A percentile compares a stretch with the other conserved stretches of the same genome.
phyloP scores from a whole-genome alignment of 129 eudicot species.

The Chrysanthemum seticuspe region DNA sequence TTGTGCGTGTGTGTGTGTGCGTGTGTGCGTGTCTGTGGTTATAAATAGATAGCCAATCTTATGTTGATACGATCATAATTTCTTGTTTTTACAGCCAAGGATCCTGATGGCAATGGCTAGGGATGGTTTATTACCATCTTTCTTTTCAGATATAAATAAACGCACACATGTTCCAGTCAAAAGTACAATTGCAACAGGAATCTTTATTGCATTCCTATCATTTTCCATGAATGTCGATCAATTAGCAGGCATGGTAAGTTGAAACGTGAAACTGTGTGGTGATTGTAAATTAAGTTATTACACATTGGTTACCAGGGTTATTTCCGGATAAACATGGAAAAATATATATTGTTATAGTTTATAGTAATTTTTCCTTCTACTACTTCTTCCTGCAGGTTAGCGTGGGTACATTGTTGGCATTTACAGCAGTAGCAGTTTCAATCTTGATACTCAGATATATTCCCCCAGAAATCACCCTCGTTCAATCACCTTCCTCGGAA shows the following conservation, averaged over 20 bases:
- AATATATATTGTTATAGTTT: neutral
- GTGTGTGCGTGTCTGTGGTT: no score
- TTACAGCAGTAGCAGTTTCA: constrained; percentile 60
- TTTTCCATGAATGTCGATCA: constrained; percentile 62
- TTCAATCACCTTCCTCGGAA: constrained; percentile 34
- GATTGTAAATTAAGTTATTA: no score
- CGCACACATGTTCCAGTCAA: constrained; percentile 64
- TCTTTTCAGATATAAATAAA: constrained; percentile 61
- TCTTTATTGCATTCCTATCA: constrained; percentile 51
- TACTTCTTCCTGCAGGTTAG: constrained; percentile 42
- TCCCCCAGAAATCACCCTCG: constrained; percentile 43
- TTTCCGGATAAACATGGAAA: no score
- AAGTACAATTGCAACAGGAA: constrained; percentile 56
- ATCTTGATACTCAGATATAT: constrained; percentile 53
- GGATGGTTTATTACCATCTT: constrained; percentile 65
- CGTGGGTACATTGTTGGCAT: constrained; percentile 64
- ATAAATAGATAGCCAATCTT: neutral
- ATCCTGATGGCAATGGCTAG: constrained; percentile 76
- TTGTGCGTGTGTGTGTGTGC: neutral
- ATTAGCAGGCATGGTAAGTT: constrained; percentile 41
- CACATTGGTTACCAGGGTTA: neutral
- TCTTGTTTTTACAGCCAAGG: constrained; percentile 54
- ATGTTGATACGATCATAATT: neutral
- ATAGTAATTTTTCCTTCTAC: constrained; percentile 4
- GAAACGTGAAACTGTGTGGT: no score